Evolutionary conservation across 2,329 filamentous ascomycete species (phyloP).

Genomic region (Aspergillus candidus): DNA sequence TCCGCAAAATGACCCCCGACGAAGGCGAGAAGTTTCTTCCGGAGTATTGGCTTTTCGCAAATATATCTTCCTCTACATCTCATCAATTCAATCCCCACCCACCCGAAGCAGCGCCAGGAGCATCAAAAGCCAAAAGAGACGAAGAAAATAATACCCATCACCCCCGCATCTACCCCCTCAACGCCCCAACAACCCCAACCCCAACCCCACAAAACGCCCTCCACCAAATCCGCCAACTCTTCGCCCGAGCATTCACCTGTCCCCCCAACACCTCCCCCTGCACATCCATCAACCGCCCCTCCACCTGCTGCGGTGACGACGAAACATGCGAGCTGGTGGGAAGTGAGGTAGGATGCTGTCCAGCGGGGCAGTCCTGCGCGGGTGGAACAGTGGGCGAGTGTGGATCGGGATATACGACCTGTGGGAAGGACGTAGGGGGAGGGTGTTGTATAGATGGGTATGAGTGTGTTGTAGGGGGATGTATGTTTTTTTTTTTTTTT

Average conservation of each 20-base stretch:
- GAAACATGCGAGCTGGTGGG: constrained; percentile 52
- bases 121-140: too few species aligned
- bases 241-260: constrained; percentile 49
- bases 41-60: constrained; percentile 40
- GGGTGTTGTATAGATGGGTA: constrained; percentile 59
- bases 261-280: constrained; percentile 51
- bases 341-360: constrained; percentile 57
- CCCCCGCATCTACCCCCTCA: constrained; percentile 11
- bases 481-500: constrained; percentile 33
- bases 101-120: too few species aligned
- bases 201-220: neutral
- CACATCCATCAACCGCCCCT: constrained; percentile 48
- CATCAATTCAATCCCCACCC: too few species aligned
- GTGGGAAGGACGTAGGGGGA: constrained; percentile 49
- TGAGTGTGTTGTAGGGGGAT: constrained; percentile 52
- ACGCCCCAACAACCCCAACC: constrained; percentile 4
- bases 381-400: constrained; percentile 46
- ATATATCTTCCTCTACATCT: neutral
- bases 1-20: constrained; percentile 41
- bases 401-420: constrained; percentile 48
- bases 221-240: too few species aligned
- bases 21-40: constrained; percentile 45
- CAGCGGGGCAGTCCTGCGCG: constrained; percentile 47
- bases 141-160: neutral
- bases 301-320: constrained; percentile 52